Conservation (phyloP, 2,329 filamentous ascomycete genomes). For the Fusarium nematophilum region DNA sequence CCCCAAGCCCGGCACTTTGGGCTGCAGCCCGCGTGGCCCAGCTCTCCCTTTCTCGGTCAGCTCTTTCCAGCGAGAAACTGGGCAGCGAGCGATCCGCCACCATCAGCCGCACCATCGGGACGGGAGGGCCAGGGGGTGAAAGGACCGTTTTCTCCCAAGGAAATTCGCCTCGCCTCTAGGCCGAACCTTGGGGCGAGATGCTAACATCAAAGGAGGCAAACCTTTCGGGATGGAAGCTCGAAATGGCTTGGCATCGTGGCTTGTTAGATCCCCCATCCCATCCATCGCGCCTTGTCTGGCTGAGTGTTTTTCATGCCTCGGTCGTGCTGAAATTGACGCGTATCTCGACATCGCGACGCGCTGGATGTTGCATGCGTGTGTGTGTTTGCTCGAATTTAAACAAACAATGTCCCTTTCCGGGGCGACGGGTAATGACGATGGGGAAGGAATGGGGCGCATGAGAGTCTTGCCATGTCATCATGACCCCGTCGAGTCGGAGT, state of each 20-base stretch:
- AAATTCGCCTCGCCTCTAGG: constrained; percentile 13
- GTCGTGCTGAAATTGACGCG: constrained; percentile 12
- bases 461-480: constrained; percentile 15
- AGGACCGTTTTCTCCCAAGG: constrained; percentile 5
- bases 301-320: constrained; percentile 6
- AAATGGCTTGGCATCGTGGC: neutral
- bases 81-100: neutral
- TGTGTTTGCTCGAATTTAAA: constrained; percentile 29
- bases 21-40: constrained; percentile 4
- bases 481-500: constrained; percentile 30
- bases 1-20: constrained; percentile 9
- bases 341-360: constrained; percentile 7
- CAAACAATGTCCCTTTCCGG: constrained; percentile 24
- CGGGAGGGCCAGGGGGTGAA: too few relatives aligned
- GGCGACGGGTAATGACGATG: constrained; percentile 33
- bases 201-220: constrained; percentile 12
- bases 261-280: too few relatives aligned
- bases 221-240: constrained; percentile 8
- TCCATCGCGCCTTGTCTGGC: too few relatives aligned
- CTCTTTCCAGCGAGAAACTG: neutral
- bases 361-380: too few relatives aligned
- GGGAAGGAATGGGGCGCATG: constrained; percentile 8
- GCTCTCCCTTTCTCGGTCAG: constrained; percentile 20
- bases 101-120: constrained; percentile 25
- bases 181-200: constrained; percentile 3